Base-by-base conservation (phyloP, 305 asterid genomes). In the Fraxinus velutina region DNA sequence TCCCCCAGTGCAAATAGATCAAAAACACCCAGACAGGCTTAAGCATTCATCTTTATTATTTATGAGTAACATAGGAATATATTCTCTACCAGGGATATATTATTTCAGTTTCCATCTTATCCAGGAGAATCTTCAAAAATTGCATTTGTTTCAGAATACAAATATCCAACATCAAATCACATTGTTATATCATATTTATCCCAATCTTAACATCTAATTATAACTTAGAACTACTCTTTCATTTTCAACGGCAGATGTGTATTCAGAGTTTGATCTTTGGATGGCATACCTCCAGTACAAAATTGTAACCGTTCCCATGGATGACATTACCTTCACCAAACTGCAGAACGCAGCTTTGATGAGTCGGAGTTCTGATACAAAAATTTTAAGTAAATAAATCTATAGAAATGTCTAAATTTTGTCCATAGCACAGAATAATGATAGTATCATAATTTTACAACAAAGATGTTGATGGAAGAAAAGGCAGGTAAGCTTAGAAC, bases 221-320 rank as follows among this genome's bases (percentile, higher is more conserved):
- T 57, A 19, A 19, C 6, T 9, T 8, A 57, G 0, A 57, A 19
- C 29, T 57, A 57, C 68, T 6, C 12, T 6, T 57, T 19, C 68
- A 57, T 19, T 6, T n/a, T 57, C 12, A 57, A 19, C 15, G 29
- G 29, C 4, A 57, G 29, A 19, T 57, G 12, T 19, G 68, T 57
- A 19, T 57, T 57, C 60, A 42, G 24, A 52, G 10, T 12, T 47
- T 75, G 78, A 39, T 47, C 60, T 21, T 1, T 37, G 78, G 75
- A 78, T 34, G 52, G 24, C 81, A 78, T 85, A 88, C 88, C 90
- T 88, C 90, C 44, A 85, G 72, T 76, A 83, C 81, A 80, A 88
- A 88, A 82, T 78, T 84, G 81, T 55, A 64, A 66, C 83, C 73
- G 55, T 64, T 81, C 44, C 91, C 91, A 83, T 39, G 77, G 76